Conservation (phyloP, 1,139 yeast genomes). For the Scheffersomyces quercinus region DNA sequence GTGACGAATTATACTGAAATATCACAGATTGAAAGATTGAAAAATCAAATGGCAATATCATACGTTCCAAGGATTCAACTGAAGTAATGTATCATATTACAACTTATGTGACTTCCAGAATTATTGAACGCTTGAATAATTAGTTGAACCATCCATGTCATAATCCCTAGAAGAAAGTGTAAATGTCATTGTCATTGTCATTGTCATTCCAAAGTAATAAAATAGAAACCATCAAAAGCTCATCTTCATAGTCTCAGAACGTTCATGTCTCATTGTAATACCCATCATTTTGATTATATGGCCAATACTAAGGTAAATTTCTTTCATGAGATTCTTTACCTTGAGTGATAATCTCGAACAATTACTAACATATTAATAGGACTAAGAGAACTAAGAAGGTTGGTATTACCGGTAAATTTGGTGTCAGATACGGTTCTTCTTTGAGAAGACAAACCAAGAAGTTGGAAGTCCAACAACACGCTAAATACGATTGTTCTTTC, state of each 20-base stretch:
- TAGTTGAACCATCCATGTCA: too few species aligned
- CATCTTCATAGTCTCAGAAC: slow-evolving; percentile 50
- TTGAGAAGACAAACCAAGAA: slow-evolving; percentile 99
- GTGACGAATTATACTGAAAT: too few species aligned
- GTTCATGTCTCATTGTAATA: slow-evolving; percentile 40
- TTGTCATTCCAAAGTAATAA: too few species aligned
- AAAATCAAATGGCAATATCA: too few species aligned
- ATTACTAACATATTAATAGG: slow-evolving; percentile 59
- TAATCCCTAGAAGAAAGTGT: too few species aligned
- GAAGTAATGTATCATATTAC: too few species aligned
- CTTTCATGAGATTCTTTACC: slow-evolving; percentile 30
- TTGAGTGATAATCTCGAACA: slow-evolving; percentile 22
- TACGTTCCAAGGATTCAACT: too few species aligned
- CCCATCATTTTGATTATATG: slow-evolving; percentile 24
- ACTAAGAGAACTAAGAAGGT: slow-evolving; percentile 99
- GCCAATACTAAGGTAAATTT: slow-evolving; percentile 33
- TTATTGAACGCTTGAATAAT: too few species aligned
- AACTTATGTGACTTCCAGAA: too few species aligned
- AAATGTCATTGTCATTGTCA: too few species aligned
- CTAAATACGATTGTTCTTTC: slow-evolving; percentile 99
- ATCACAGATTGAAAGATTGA: too few species aligned
- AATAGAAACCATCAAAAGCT: slow-evolving; percentile 12
- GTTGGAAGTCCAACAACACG: slow-evolving; percentile 98
- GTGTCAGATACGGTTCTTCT: slow-evolving; percentile 99
- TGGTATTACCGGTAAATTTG: slow-evolving; percentile 99